phyloP scores from a whole-genome alignment of 1,284 basidiomycete genomes.

The Fistulinella cinereoalba region DNA sequence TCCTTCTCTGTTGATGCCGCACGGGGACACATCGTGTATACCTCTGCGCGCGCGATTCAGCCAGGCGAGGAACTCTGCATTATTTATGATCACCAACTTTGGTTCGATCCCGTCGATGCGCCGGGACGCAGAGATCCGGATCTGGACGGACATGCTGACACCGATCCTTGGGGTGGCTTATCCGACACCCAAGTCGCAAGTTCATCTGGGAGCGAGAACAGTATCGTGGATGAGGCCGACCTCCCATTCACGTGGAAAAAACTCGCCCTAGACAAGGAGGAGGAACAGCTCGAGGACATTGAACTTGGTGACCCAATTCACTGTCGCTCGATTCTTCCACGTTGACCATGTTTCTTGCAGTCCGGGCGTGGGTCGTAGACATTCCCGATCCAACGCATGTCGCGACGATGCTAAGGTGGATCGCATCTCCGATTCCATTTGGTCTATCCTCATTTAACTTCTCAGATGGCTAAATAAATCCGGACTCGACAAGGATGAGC shows the following conservation, averaged over 20 bases:
- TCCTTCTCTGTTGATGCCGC: slow-evolving; percentile 56
- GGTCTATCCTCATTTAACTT: background rate
- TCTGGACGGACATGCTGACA: slow-evolving; percentile 30
- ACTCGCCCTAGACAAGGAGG: slow-evolving; percentile 49
- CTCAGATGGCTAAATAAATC: slow-evolving; percentile 63
- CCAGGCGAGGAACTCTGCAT: slow-evolving; percentile 77
- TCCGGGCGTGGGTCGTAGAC: slow-evolving; percentile 83
- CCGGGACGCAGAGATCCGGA: slow-evolving; percentile 20
- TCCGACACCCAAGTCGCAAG: slow-evolving; percentile 31
- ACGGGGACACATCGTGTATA: slow-evolving; percentile 67
- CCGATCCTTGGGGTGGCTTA: slow-evolving; percentile 43
- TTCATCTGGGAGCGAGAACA: slow-evolving; percentile 31
- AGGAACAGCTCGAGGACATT: slow-evolving; percentile 59
- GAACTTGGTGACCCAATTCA: slow-evolving; percentile 43
- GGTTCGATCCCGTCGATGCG: slow-evolving; percentile 50
- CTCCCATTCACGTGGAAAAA: slow-evolving; percentile 64
- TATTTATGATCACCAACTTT: slow-evolving; percentile 68
- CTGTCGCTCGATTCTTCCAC: slow-evolving; percentile 7
- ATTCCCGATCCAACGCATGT: slow-evolving; percentile 67
- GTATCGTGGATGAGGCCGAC: slow-evolving; percentile 50
- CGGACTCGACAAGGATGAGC: slow-evolving; percentile 55
- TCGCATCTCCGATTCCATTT: background rate
- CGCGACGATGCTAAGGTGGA: slow-evolving; percentile 62
- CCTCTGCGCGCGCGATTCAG: slow-evolving; percentile 51
- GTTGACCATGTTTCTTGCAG: slow-evolving; percentile 3